Percentiles rank a stretch among this genome's conserved stretches.
These are phyloP conservation scores for Zopfia rhizophila DNA, from an alignment of 2,329 filamentous ascomycete species.

Conservation along the genomic window DNA sequence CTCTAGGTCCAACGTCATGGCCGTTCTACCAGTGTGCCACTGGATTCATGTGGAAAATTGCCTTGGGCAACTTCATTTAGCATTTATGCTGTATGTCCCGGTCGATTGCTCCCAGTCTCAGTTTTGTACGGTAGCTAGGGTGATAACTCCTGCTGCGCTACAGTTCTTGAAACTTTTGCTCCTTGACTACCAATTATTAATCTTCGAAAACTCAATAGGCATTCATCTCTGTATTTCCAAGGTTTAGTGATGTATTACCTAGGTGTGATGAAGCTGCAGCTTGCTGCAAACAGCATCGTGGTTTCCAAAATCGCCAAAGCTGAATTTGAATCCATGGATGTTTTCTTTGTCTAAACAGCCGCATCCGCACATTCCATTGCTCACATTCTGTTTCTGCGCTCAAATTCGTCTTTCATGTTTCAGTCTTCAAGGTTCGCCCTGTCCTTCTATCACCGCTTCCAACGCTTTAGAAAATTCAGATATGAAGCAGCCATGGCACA, in stretches of 20 bases:
- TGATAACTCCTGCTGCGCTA: too few species aligned
- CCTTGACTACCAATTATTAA: too few species aligned
- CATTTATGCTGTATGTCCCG: too few species aligned
- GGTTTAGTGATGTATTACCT: too few species aligned
- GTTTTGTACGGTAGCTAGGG: too few species aligned
- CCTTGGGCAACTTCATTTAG: too few species aligned
- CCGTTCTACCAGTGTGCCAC: neutral
- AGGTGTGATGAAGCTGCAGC: too few species aligned
- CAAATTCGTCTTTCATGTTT: neutral
- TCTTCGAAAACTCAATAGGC: too few species aligned
- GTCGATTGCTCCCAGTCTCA: too few species aligned
- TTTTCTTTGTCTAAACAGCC: constrained; percentile 14
- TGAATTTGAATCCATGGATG: neutral
- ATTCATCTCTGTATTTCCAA: too few species aligned
- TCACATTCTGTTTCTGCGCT: constrained; percentile 22
- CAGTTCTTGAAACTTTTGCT: too few species aligned
- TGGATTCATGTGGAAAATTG: neutral
- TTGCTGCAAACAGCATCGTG: constrained; percentile 1
- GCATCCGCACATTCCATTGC: constrained; percentile 22
- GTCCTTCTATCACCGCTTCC: neutral
- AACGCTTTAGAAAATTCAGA: neutral
- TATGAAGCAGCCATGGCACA: constrained; percentile 10
- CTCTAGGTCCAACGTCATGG: neutral
- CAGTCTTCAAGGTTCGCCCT: neutral
- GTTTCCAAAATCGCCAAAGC: neutral